Conservation (phyloP, 306 rosid genomes). For the Elaeagnus macrophylla region DNA sequence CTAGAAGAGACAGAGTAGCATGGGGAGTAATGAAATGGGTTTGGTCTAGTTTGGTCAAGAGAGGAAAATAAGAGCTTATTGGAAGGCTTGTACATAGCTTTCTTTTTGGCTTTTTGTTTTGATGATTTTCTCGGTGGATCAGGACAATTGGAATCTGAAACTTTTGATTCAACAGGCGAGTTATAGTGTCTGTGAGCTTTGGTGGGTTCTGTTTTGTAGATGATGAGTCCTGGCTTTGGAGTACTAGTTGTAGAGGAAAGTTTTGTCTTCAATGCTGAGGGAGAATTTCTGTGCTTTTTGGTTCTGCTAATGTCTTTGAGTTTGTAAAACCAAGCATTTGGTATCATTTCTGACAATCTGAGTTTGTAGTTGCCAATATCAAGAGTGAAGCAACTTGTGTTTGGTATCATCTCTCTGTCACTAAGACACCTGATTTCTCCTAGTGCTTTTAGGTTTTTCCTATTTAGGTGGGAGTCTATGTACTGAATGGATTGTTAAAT, state of each 20-base stretch:
- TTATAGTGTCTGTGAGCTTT: conserved; percentile 28
- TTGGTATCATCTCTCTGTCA: conserved; percentile 2
- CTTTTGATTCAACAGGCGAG: conserved; percentile 30
- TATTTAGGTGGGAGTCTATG: too few relatives aligned
- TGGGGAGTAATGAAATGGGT: conserved; percentile 36
- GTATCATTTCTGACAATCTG: conserved; percentile 64
- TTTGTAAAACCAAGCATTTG: too few relatives aligned
- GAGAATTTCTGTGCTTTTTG: conserved; percentile 33
- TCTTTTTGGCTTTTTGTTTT: conserved; percentile 47
- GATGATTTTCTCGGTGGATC: conserved; percentile 68
- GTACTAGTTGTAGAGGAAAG: conserved; percentile 24
- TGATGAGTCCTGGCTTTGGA: conserved; percentile 34
- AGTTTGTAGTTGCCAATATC: conserved; percentile 69
- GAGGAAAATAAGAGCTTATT: conserved; percentile 19
- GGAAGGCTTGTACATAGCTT: conserved; percentile 65
- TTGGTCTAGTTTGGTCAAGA: conserved; percentile 24
- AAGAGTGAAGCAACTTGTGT: background rate
- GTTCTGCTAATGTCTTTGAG: conserved; percentile 60
- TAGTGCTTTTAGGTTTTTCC: too few relatives aligned
- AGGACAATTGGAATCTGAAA: conserved; percentile 35
- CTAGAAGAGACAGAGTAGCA: conserved; percentile 41
- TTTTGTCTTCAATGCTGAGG: conserved; percentile 33
- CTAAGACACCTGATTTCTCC: conserved; percentile 7
- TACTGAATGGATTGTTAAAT: too few relatives aligned
- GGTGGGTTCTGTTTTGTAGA: conserved; percentile 29